These are phyloP conservation scores for Neocatenulostroma microsporum DNA, from an alignment of 2,329 filamentous ascomycete species.

Conservation along the genomic window DNA sequence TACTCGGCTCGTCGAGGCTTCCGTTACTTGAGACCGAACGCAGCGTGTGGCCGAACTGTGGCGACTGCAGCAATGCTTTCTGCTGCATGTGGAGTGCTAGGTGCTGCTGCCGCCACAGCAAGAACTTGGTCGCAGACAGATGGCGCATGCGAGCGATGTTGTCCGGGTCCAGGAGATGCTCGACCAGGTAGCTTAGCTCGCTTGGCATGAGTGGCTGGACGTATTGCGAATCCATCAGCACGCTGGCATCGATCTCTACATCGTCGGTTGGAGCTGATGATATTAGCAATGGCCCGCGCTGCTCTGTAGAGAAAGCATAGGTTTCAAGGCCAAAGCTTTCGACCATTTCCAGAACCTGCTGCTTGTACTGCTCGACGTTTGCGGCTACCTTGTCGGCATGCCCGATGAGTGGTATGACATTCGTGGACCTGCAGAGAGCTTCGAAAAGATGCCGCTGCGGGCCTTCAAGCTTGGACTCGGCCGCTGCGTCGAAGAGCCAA, in stretches of 20 bases:
- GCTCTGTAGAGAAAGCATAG: conserved; percentile 7
- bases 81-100: conserved; percentile 19
- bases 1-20: conserved; percentile 23
- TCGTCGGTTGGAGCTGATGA: conserved; percentile 68
- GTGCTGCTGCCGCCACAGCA: conserved; percentile 54
- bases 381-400: conserved; percentile 56
- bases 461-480: conserved; percentile 3
- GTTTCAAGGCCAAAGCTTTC: conserved; percentile 7
- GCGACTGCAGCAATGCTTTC: conserved; percentile 13
- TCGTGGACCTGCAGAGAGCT: conserved; percentile 61
- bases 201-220: conserved; percentile 69
- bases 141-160: conserved; percentile 77
- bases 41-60: conserved; percentile 16
- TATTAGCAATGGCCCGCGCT: conserved; percentile 55
- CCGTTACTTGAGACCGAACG: conserved; percentile 19
- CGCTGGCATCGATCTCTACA: conserved; percentile 83
- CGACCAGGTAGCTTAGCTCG: conserved; percentile 63
- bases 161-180: conserved; percentile 66
- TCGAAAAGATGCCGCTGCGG: conserved; percentile 18
- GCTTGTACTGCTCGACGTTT: conserved; percentile 6
- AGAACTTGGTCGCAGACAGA: conserved; percentile 70
- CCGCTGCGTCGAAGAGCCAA: conserved; percentile 65
- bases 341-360: conserved; percentile 13
- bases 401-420: conserved; percentile 74
- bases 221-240: conserved; percentile 89